Evolutionary conservation across 768 basidiomycete species (phyloP), one percentile per base, ranked within the genome.

Genomic region (Saitozyma podzolica): DNA sequence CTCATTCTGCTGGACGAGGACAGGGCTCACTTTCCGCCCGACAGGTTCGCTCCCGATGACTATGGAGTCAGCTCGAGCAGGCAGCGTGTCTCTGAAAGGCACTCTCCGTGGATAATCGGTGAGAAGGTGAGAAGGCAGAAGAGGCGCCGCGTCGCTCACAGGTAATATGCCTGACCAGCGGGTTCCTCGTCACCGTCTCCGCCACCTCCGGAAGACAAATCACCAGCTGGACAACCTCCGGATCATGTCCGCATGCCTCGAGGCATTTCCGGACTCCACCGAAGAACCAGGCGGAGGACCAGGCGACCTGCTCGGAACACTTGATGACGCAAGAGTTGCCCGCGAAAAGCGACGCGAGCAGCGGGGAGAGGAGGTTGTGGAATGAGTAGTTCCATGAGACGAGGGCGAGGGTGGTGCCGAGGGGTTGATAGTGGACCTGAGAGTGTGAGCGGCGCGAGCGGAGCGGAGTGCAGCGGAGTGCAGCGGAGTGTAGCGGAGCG

Each of bases 291-390:
- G 67, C 83, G 0, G 90, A 88, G 2, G 90, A 92, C 94, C 95
- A 99, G 11, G 91, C 84, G 43, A 97, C 95, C 61, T 79, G 77
- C 52, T 80, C 80, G 6, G 73, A 75, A 57, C 78, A 94, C 79
- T 98, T 98, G 45, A 98, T 82, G 5, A 97, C 88, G 50, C 95
- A 82, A 20, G 84, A 87, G 74, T 98, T 95, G 6, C 95, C 96
- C 8, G 93, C 83, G 77, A 96, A 95, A 45, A 99, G 83, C 9
- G 88, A 84, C 7, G 95, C 91, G 40, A 98, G 82, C 61, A 99
- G 92, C 1, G 95, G 95, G 0, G 92, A 93, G 85, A 92, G 89
- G 0, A 89, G 85, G 74, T 98, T 98, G 79, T 98, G 95, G 60
- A 97, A 75, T 0, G 74, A 74, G 66, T 79, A 79, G 64, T 79